A percentile compares a stretch with the other conserved stretches of the same genome.
phyloP scores from a whole-genome alignment of 306 rosid genomes.

The Vigna trinervia region DNA sequence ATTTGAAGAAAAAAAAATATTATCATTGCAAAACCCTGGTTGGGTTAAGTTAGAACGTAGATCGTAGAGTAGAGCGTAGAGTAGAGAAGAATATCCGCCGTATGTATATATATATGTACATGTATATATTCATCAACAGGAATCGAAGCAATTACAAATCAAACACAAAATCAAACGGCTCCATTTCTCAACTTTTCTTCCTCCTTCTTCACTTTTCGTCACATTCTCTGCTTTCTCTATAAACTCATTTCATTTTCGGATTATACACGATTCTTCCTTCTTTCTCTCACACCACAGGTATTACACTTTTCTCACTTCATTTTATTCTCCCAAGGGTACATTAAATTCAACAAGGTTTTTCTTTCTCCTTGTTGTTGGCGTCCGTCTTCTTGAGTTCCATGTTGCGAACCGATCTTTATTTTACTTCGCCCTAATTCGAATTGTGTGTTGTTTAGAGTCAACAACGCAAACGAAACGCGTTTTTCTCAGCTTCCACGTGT shows the following conservation, averaged over 20 bases:
- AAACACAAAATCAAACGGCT: neutral
- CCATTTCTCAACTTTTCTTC: neutral
- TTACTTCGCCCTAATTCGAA: slow-evolving; percentile 6
- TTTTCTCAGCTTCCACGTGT: neutral
- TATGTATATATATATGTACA: neutral
- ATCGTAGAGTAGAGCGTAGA: neutral
- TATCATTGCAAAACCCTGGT: neutral
- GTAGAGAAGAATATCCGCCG: neutral
- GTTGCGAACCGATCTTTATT: neutral
- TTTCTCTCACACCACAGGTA: slow-evolving; percentile 26
- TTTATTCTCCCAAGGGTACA: neutral
- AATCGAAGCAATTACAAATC: slow-evolving; percentile 1
- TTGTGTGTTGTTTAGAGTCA: neutral
- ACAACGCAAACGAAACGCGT: neutral
- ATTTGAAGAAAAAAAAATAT: neutral
- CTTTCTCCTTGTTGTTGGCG: neutral
- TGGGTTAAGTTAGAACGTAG: neutral
- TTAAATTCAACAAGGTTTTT: neutral
- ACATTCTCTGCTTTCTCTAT: neutral
- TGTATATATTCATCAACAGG: neutral
- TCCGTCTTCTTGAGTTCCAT: neutral
- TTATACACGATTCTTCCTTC: neutral
- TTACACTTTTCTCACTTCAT: neutral
- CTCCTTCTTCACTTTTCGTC: neutral
- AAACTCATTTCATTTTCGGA: neutral